Evolutionary conservation across 805 yeast species (phyloP).

Genomic region (Candida ficus): DNA sequence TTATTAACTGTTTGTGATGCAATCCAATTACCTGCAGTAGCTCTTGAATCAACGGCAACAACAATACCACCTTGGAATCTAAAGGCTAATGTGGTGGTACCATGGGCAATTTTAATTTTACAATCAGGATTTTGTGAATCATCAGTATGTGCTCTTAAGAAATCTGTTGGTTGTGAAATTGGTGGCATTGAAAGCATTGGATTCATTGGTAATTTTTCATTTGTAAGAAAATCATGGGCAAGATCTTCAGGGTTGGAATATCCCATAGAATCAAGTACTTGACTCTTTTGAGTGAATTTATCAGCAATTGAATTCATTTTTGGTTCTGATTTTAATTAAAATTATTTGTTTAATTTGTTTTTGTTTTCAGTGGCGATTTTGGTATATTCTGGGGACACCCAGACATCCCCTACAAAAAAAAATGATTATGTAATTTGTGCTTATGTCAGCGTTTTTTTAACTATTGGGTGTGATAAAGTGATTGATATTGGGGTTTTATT

Average conservation of each 20-base stretch:
- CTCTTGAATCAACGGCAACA: conserved; percentile 97
- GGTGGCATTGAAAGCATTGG: conserved; percentile 76
- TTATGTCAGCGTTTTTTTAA: no score
- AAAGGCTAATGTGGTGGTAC: conserved; percentile 97
- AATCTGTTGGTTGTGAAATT: conserved; percentile 83
- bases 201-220: conserved; percentile 31
- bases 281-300: conserved; percentile 18
- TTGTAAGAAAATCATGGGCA: conserved; percentile 30
- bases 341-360: not conserved
- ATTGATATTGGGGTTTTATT: no score
- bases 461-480: no score
- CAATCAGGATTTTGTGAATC: conserved; percentile 91
- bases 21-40: conserved; percentile 96
- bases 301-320: conserved; percentile 23
- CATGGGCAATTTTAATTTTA: conserved; percentile 94
- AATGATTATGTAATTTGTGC: no score
- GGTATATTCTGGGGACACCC: no score
- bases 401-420: no score
- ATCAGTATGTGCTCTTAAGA: conserved; percentile 96
- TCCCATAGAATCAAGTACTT: conserved; percentile 13
- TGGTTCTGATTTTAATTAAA: not conserved
- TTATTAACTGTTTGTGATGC: conserved; percentile 97
- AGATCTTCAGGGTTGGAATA: conserved; percentile 28
- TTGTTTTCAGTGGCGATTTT: conserved; percentile 4
- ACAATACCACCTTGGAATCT: conserved; percentile 92